These are phyloP conservation scores for Pseudogymnoascus sp. DNA, from an alignment of 2,329 filamentous ascomycete genomes.

Conservation along the genomic window DNA sequence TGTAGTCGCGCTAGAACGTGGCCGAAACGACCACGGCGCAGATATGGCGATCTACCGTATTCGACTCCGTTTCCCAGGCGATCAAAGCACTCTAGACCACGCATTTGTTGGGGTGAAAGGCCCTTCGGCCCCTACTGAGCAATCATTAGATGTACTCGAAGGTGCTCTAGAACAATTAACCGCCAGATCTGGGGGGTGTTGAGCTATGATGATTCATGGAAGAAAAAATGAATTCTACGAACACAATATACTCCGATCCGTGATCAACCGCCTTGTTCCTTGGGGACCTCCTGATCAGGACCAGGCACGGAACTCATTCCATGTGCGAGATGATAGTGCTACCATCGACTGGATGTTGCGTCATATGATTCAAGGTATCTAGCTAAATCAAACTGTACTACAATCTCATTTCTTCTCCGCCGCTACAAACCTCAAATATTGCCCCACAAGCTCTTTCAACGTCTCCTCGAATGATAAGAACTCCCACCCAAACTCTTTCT, in stretches of 20 bases:
- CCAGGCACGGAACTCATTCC: not conserved
- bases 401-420: slow-evolving; percentile 12
- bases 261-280: not conserved
- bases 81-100: not conserved
- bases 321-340: not conserved
- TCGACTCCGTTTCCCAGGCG: not conserved
- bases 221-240: not conserved
- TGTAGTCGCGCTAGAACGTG: not conserved
- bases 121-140: not conserved
- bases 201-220: not conserved
- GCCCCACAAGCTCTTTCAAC: slow-evolving; percentile 14
- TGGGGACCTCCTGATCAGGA: not conserved
- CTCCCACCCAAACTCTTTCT: slow-evolving; percentile 17
- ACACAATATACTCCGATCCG: not conserved
- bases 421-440: slow-evolving; percentile 16
- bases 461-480: slow-evolving; percentile 13
- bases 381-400: not conserved
- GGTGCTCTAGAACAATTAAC: too few species aligned
- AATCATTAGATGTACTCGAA: too few species aligned
- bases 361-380: not conserved
- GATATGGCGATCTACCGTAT: not conserved
- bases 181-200: too few species aligned
- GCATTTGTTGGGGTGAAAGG: not conserved
- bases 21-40: not conserved
- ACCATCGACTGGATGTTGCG: not conserved